phyloP scores from a whole-genome alignment of 768 basidiomycete species.

The Calocybe indica region DNA sequence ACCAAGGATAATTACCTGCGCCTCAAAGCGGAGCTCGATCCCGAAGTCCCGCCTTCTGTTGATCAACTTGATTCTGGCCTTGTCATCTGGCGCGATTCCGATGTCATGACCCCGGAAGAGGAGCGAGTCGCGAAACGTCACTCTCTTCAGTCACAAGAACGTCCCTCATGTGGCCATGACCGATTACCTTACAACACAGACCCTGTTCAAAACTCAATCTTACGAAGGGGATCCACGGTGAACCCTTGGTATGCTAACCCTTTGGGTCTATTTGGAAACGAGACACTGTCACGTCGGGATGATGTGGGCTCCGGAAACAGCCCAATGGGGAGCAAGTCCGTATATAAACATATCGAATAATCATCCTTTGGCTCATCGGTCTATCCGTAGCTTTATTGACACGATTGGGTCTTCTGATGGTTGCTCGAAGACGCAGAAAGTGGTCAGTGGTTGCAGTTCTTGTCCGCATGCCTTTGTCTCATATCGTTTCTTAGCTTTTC shows the following conservation, averaged over 20 bases:
- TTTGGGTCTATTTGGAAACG: conserved; percentile 27
- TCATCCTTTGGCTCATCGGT: conserved; percentile 3
- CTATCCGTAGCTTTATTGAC: conserved; percentile 49
- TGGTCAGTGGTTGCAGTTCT: conserved; percentile 34
- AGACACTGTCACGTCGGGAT: conserved; percentile 37
- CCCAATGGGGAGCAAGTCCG: conserved; percentile 50
- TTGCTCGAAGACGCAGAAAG: conserved; percentile 67
- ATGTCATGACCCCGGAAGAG: conserved; percentile 52
- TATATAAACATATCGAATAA: conserved; percentile 5
- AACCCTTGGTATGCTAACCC: conserved; percentile 38
- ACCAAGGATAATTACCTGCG: conserved; percentile 67
- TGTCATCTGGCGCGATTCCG: conserved; percentile 73
- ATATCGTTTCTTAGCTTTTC: conserved; percentile 37
- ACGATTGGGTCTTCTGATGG: conserved; percentile 65
- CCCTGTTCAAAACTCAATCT: conserved; percentile 43
- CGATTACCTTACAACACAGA: conserved; percentile 60
- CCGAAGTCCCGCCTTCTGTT: conserved; percentile 32
- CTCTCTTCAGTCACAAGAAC: conserved; percentile 18
- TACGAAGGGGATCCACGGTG: conserved; percentile 25
- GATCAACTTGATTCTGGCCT: conserved; percentile 44
- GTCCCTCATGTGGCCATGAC: conserved; percentile 62
- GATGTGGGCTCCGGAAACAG: conserved; percentile 51
- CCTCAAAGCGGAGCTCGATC: conserved; percentile 52
- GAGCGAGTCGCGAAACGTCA: conserved; percentile 26
- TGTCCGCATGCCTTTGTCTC: background rate